A percentile compares a stretch with the other conserved stretches of the same genome.
phyloP scores from a whole-genome alignment of 1,284 basidiomycete species.

The Austroboletus niveus region DNA sequence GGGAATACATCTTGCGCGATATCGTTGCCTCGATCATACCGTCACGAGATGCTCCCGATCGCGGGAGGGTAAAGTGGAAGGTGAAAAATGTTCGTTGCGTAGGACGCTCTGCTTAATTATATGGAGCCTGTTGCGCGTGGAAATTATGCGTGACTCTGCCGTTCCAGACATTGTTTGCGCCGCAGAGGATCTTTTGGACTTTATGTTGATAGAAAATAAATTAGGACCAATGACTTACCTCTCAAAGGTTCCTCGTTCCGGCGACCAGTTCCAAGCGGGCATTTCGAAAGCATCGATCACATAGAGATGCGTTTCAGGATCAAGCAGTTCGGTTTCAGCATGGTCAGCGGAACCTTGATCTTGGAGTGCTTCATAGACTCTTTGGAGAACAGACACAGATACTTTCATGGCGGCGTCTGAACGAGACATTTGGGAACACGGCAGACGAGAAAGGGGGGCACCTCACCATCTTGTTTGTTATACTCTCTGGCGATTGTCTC shows the following conservation, averaged over 20 bases:
- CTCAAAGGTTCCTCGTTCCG: constrained; percentile 81
- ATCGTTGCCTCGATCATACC: constrained; percentile 41
- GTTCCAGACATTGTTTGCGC: constrained; percentile 72
- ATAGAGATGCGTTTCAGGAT: constrained; percentile 82
- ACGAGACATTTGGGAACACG: constrained; percentile 3
- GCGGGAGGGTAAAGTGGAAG: constrained; percentile 85
- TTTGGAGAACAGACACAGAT: constrained; percentile 65
- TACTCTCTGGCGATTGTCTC: constrained; percentile 88
- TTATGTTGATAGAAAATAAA: constrained; percentile 8
- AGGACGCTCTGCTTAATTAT: constrained; percentile 89
- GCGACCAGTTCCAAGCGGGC: constrained; percentile 89
- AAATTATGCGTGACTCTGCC: constrained; percentile 73
- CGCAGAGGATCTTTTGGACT: constrained; percentile 35
- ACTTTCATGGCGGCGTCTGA: constrained; percentile 83
- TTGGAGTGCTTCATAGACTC: constrained; percentile 83
- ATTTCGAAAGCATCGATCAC: constrained; percentile 92
- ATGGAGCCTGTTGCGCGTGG: constrained; percentile 79
- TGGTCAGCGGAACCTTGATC: constrained; percentile 61
- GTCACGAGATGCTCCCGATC: constrained; percentile 86
- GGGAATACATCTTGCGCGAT: constrained; percentile 9
- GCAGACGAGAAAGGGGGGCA: constrained; percentile 10
- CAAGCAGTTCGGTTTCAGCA: constrained; percentile 60
- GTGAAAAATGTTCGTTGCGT: constrained; percentile 94
- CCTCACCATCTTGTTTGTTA: constrained; percentile 85
- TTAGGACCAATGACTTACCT: constrained; percentile 46